These are phyloP conservation scores for Scutellaria barbata DNA, from an alignment of 257 asterid genomes.

Conservation along the genomic window DNA sequence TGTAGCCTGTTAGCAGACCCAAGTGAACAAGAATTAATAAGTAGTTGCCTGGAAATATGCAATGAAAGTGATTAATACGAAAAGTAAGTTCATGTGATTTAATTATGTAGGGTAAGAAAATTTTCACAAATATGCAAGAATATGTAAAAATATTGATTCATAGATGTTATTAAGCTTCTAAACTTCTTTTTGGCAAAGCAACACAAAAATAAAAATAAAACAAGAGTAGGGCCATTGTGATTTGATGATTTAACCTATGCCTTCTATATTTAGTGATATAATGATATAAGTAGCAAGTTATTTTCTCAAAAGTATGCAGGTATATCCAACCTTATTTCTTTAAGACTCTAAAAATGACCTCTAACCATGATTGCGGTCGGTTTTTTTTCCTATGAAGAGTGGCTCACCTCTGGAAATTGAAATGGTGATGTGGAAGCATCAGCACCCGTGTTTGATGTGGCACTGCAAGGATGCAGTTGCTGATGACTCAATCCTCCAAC, in stretches of 20 bases:
- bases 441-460: conserved; percentile 51
- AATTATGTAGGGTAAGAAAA: neutral
- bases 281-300: neutral
- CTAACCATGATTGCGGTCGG: conserved; percentile 43
- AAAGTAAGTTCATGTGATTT: neutral
- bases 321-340: conserved; percentile 32
- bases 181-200: conserved; percentile 15
- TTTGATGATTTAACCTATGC: neutral
- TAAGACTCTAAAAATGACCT: conserved; percentile 38
- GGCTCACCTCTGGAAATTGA: conserved; percentile 69
- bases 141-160: neutral
- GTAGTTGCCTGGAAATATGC: neutral
- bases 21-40: neutral
- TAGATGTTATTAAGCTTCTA: neutral
- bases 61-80: neutral
- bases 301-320: neutral
- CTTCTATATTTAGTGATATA: too few relatives aligned
- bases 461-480: conserved; percentile 65
- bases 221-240: neutral
- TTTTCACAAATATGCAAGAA: too few relatives aligned
- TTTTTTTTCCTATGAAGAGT: conserved; percentile 43
- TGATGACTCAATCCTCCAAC: conserved; percentile 56
- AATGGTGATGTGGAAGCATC: conserved; percentile 51
- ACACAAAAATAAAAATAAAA: conserved; percentile 15
- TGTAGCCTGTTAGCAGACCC: conserved; percentile 51